Base-by-base conservation (phyloP, 1,139 yeast genomes). In the Yamadazyma atmosphaerica region DNA sequence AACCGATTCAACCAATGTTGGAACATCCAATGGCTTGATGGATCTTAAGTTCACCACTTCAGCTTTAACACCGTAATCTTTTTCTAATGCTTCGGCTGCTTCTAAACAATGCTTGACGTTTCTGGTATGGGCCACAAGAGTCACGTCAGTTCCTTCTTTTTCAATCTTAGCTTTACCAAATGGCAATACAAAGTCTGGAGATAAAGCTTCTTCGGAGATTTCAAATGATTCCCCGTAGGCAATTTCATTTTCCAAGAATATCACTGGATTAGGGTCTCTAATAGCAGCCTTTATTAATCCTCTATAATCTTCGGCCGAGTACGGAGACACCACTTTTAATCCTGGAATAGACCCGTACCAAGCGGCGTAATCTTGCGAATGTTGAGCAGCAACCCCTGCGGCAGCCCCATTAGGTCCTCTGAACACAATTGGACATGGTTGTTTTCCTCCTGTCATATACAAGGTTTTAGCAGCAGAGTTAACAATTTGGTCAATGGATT, bases 391-490 rank as follows among this genome's bases (percentile, higher is more conserved):
- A 55, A 92, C 98, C 79, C 98, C 98, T 35, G 97, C 97, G 54
- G 98, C 97, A 37, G 98, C 96, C 69, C 98, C 99, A 68, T 94
- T 94, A 47, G 98, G 98, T 58, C 98, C 98, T 72, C 98, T 85
- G 79, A 94, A 94, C 38, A 96, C 90, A 60, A 92, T 87, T 69
- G 87, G 90, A 76, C 97, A 90, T 46, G 90, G 90, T 71, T 90
- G 97, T 50, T 83, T 86, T 75, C 99, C 99, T 65, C 99, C 99
- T 47, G 97, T 86, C 99, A 92, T 92, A 74, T 92, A 92, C 69
- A 83, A 87, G 35, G 98, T 92, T 78, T 92, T 94, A 45, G 98
- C 99, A 44, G 97, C 98, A 42, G 98, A 90, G 79, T 92, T 92
- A 70, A 92, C 79, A 65, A 92, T 92, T 55, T 92, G 98, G 68